phyloP scores from a whole-genome alignment of 345 rosid genomes.

The Balakata baccata region DNA sequence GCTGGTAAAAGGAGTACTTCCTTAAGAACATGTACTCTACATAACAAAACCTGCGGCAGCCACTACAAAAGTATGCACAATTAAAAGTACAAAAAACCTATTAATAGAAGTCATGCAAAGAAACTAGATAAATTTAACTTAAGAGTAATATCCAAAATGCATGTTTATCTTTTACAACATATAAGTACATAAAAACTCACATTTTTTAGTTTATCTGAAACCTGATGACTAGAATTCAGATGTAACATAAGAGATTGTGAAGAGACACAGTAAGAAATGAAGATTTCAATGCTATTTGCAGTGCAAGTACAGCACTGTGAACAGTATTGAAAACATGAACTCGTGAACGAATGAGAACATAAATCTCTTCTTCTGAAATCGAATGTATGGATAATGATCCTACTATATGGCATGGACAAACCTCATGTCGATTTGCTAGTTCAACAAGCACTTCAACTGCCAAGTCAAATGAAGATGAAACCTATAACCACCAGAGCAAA shows the following conservation, averaged over 20 bases:
- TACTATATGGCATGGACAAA: constrained; percentile 26
- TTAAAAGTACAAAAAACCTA: background rate
- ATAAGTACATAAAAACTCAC: background rate
- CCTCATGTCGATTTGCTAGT: constrained; percentile 86
- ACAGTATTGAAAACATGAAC: background rate
- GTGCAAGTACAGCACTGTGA: too few species aligned
- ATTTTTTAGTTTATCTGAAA: too few species aligned
- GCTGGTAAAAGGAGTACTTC: constrained; percentile 78
- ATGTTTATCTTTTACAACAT: background rate
- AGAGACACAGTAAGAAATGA: too few species aligned
- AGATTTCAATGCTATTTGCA: too few species aligned
- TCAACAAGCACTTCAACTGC: constrained; percentile 91
- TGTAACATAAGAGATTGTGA: too few species aligned
- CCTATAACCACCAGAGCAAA: constrained; percentile 40
- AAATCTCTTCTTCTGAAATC: background rate
- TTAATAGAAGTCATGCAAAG: background rate
- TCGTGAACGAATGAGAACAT: background rate
- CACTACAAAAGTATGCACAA: constrained; percentile 54
- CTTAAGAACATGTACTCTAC: constrained; percentile 70
- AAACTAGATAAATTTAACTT: background rate
- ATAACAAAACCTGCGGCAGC: constrained; percentile 75
- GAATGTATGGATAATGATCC: constrained; percentile 5
- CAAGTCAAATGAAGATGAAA: constrained; percentile 70
- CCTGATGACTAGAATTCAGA: too few species aligned
- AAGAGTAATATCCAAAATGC: background rate